Percentiles rank a stretch among this genome's conserved stretches.
phyloP scores from a whole-genome alignment of 345 rosid species.

The Boechera divaricarpa region DNA sequence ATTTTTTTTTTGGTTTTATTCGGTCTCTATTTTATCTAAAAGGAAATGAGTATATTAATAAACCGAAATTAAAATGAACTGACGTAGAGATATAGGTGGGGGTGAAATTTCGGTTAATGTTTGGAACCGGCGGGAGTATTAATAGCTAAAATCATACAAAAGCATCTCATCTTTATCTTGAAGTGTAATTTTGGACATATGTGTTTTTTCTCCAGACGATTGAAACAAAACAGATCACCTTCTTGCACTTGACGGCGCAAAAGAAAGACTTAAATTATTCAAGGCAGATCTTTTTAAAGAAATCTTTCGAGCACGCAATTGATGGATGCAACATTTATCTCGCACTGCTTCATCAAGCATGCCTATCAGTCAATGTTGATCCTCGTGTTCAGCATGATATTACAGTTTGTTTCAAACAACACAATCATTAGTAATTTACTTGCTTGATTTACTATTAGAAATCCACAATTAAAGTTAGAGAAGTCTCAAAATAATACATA shows the following conservation, averaged over 20 bases:
- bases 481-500: not conserved
- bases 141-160: no score
- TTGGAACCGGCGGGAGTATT: no score
- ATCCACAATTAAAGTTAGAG: no score
- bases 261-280: constrained; percentile 46
- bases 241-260: constrained; percentile 45
- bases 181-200: constrained; percentile 10
- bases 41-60: not conserved
- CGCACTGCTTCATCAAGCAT: no score
- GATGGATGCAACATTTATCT: constrained; percentile 63
- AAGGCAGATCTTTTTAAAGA: constrained; percentile 47
- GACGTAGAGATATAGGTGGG: not conserved
- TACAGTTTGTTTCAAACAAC: constrained; percentile 11
- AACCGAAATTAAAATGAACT: not conserved
- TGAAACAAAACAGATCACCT: constrained; percentile 43
- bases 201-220: constrained; percentile 45
- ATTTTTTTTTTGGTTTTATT: no score
- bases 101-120: not conserved
- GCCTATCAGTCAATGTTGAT: not conserved
- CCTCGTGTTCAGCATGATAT: constrained; percentile 36
- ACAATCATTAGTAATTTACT: not conserved
- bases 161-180: not conserved
- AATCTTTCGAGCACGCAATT: constrained; percentile 48
- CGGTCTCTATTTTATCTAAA: not conserved
- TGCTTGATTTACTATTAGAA: not conserved